Percentiles rank a stretch among this genome's conserved stretches.
Conservation (phyloP, 768 basidiomycete genomes). For the Tulasnella sp. region DNA sequence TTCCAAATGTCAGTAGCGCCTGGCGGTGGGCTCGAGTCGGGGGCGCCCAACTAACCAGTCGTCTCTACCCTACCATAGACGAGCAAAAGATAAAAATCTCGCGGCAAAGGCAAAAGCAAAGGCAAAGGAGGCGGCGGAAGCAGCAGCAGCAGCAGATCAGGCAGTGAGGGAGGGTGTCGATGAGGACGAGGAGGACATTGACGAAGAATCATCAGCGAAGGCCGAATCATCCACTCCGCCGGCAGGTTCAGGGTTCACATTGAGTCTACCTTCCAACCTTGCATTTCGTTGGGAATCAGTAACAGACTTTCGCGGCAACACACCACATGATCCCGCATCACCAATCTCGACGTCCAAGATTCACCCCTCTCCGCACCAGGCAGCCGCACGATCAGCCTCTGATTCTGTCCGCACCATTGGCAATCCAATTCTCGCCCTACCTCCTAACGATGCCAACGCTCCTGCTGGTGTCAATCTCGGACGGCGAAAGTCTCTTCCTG, state of each 20-base stretch:
- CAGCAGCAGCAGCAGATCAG: neutral
- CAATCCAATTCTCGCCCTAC: neutral
- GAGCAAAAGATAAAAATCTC: slow-evolving; percentile 74
- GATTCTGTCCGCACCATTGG: neutral
- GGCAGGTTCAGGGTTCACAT: neutral
- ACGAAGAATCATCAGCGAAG: neutral
- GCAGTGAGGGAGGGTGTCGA: neutral
- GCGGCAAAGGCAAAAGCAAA: slow-evolving; percentile 47
- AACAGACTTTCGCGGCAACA: neutral
- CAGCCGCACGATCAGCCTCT: neutral
- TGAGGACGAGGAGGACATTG: neutral
- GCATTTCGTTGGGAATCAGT: slow-evolving; percentile 20
- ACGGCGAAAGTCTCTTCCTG: slow-evolving; percentile 18
- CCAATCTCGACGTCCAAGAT: neutral
- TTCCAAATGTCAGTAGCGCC: slow-evolving; percentile 7
- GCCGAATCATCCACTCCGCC: neutral
- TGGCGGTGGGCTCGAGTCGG: slow-evolving; percentile 8
- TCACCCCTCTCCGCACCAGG: neutral
- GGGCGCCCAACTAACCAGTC: neutral
- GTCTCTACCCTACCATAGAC: slow-evolving; percentile 37
- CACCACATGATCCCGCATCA: neutral
- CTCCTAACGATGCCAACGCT: neutral
- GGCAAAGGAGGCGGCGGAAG: slow-evolving; percentile 1
- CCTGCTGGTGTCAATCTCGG: neutral
- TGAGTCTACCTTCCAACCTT: slow-evolving; percentile 11